A percentile compares a stretch with the other conserved stretches of the same genome.
These are phyloP conservation scores for Stephania japonica DNA, from an alignment of 164 flowering plant species.

Conservation along the genomic window DNA sequence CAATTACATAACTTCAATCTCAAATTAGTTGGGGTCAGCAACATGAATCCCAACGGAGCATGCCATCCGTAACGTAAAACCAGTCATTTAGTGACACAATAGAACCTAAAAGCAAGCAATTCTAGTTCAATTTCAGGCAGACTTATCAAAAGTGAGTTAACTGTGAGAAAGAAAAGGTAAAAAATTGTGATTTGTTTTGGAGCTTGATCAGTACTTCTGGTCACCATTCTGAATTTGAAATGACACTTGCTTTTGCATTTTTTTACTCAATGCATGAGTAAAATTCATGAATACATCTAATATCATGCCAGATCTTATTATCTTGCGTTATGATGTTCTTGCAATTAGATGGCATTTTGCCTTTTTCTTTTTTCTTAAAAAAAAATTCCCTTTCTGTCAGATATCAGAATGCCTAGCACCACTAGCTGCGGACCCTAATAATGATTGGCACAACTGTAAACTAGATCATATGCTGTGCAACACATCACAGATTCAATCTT, in stretches of 20 bases:
- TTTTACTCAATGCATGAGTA: background rate
- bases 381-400: conserved; percentile 27
- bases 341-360: background rate
- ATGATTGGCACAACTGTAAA: conserved; percentile 63
- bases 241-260: too few relatives aligned
- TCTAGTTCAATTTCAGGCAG: background rate
- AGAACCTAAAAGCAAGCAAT: background rate
- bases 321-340: too few relatives aligned
- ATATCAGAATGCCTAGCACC: conserved; percentile 72
- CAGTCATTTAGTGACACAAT: background rate
- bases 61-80: background rate
- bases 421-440: conserved; percentile 61
- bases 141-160: background rate
- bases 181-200: too few relatives aligned
- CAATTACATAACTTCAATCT: background rate
- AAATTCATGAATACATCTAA: background rate
- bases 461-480: conserved; percentile 44
- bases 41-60: background rate
- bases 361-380: background rate
- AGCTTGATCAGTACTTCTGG: too few relatives aligned
- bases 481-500: conserved; percentile 56
- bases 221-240: too few relatives aligned
- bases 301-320: background rate
- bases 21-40: background rate
- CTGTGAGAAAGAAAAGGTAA: background rate